Conservation (phyloP, 805 yeast species). For the Wickerhamiella vanderwaltii region DNA sequence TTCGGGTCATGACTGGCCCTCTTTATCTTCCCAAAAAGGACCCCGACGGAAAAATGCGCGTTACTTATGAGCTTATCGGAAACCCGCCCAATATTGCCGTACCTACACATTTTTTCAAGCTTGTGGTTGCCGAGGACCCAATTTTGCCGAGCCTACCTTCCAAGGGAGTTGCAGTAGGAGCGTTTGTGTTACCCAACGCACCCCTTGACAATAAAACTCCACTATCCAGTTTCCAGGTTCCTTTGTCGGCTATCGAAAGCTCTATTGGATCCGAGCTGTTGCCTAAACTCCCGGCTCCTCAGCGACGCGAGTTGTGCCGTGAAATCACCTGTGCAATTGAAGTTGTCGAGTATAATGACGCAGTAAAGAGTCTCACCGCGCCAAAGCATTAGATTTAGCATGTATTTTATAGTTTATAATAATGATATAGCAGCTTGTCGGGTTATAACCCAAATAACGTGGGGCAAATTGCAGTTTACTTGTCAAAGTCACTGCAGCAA, state of each 20-base stretch:
- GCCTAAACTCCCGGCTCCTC: constrained; percentile 48
- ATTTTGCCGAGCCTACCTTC: constrained; percentile 21
- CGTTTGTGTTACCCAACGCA: constrained; percentile 90
- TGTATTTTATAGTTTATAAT: too few species aligned
- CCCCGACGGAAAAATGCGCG: constrained; percentile 76
- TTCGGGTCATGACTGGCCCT: constrained; percentile 88
- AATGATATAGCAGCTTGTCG: too few species aligned
- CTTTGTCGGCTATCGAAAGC: constrained; percentile 78
- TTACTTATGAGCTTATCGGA: constrained; percentile 85
- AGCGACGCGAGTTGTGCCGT: constrained; percentile 54
- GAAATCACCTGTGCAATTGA: constrained; percentile 77
- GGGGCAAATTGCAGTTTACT: too few species aligned
- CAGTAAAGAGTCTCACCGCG: constrained; percentile 17
- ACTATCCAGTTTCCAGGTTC: constrained; percentile 68
- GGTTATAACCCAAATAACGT: too few species aligned
- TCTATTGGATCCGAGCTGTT: constrained; percentile 76
- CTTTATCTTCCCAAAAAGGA: constrained; percentile 69
- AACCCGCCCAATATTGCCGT: constrained; percentile 95
- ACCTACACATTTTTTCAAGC: constrained; percentile 92
- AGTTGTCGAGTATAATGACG: constrained; percentile 42
- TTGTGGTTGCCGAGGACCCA: constrained; percentile 70
- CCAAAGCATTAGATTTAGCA: neutral
- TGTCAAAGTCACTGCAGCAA: too few species aligned
- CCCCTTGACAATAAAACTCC: constrained; percentile 59
- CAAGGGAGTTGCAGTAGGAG: constrained; percentile 59